phyloP scores from a whole-genome alignment of 1,284 basidiomycete species.

The Rhodofomes roseus region DNA sequence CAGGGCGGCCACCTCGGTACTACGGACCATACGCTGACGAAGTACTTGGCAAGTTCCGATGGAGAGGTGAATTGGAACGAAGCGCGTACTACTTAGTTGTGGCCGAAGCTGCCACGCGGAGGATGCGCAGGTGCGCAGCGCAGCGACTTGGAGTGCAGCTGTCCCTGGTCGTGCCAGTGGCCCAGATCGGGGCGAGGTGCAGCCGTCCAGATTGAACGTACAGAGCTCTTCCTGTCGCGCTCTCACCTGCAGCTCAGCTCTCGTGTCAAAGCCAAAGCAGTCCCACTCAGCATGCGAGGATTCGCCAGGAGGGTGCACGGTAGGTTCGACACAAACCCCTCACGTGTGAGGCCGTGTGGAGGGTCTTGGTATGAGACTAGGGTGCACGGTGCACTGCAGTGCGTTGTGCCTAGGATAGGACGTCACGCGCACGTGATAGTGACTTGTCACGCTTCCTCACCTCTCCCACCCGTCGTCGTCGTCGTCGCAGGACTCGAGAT shows the following conservation, averaged over 20 bases:
- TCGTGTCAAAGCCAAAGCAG: neutral
- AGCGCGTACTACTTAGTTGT: too few species aligned
- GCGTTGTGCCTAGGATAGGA: neutral
- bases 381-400: too few species aligned
- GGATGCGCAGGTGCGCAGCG: neutral
- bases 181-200: neutral
- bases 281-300: neutral
- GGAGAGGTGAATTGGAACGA: too few species aligned
- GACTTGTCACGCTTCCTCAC: constrained; percentile 5
- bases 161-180: neutral
- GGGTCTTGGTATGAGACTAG: too few species aligned
- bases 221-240: neutral
- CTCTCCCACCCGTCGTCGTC: constrained; percentile 12
- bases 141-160: neutral
- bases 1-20: neutral
- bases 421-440: neutral
- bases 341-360: too few species aligned
- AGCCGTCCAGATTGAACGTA: neutral
- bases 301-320: too few species aligned
- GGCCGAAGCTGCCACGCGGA: neutral
- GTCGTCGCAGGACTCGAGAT: constrained; percentile 5
- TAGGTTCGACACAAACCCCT: too few species aligned
- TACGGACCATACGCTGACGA: neutral
- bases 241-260: neutral
- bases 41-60: too few species aligned